Percentiles rank a stretch among this genome's conserved stretches.
Evolutionary conservation across 2,329 filamentous ascomycete genomes (phyloP).

Genomic region (Cercospora beticola): DNA sequence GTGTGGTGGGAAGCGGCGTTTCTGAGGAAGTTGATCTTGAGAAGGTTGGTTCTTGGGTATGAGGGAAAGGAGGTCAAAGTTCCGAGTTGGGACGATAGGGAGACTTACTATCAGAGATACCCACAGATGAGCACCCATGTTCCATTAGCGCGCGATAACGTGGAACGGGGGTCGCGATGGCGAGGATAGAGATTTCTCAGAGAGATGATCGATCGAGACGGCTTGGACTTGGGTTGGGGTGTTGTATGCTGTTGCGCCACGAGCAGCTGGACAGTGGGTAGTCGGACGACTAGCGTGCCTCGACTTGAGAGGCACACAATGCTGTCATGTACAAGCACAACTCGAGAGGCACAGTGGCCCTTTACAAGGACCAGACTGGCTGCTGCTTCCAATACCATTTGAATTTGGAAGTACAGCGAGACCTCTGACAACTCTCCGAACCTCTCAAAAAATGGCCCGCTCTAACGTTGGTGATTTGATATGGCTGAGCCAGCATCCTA

Average conservation of each 20-base stretch:
- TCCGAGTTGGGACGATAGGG: neutral
- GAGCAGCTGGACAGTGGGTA: too few relatives aligned
- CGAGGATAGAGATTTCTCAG: too few relatives aligned
- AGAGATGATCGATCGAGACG: too few relatives aligned
- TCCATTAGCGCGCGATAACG: too few relatives aligned
- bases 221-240: too few relatives aligned
- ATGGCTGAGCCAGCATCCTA: neutral
- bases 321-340: neutral
- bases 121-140: too few relatives aligned
- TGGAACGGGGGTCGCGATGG: too few relatives aligned
- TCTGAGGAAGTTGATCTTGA: neutral
- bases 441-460: too few relatives aligned
- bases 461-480: neutral
- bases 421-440: neutral
- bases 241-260: too few relatives aligned
- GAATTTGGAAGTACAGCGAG: neutral
- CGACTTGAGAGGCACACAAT: neutral
- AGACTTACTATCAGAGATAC: neutral
- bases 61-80: neutral
- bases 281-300: too few relatives aligned
- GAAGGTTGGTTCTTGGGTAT: neutral
- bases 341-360: neutral
- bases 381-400: neutral
- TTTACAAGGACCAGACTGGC: neutral
- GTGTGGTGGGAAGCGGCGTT: neutral